Conservation (phyloP, 371 early-diverging fungal species). For the Apophysomyces ossiformis region DNA sequence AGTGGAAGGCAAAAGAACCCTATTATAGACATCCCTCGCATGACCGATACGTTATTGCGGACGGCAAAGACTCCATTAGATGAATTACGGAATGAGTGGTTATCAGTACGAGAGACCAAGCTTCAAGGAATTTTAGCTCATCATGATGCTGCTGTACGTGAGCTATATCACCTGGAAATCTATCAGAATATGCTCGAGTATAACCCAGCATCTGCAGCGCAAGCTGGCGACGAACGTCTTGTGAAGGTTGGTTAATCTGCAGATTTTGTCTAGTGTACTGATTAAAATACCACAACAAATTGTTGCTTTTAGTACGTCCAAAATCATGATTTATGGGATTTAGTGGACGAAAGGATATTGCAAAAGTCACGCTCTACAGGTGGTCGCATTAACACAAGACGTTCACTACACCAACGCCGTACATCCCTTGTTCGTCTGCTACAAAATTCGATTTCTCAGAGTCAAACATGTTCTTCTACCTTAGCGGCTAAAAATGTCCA, state of each 20-base stretch:
- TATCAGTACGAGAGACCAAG: conserved; percentile 39
- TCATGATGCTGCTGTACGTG: conserved; percentile 58
- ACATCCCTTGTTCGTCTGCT: conserved; percentile 46
- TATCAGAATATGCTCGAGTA: conserved; percentile 60
- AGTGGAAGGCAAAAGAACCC: neutral
- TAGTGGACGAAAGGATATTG: conserved; percentile 39
- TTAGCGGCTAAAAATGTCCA: conserved; percentile 15
- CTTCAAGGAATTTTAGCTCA: conserved; percentile 50
- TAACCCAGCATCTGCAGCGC: conserved; percentile 45
- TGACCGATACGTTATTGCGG: conserved; percentile 20
- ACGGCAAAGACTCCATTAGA: conserved; percentile 42
- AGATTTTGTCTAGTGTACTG: neutral
- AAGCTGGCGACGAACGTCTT: conserved; percentile 57
- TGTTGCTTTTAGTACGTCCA: conserved; percentile 37
- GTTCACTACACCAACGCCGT: conserved; percentile 39
- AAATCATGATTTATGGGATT: conserved; percentile 56
- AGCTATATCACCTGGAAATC: conserved; percentile 63
- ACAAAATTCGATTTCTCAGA: conserved; percentile 36
- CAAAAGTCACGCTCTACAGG: conserved; percentile 29
- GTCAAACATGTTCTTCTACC: conserved; percentile 21
- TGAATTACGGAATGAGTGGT: conserved; percentile 27
- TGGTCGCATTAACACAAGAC: conserved; percentile 43
- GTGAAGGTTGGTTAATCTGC: conserved; percentile 42
- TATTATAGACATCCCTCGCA: conserved; percentile 4
- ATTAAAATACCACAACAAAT: neutral